Base-by-base conservation (phyloP, 805 yeast genomes). In the Candida boleticola region DNA sequence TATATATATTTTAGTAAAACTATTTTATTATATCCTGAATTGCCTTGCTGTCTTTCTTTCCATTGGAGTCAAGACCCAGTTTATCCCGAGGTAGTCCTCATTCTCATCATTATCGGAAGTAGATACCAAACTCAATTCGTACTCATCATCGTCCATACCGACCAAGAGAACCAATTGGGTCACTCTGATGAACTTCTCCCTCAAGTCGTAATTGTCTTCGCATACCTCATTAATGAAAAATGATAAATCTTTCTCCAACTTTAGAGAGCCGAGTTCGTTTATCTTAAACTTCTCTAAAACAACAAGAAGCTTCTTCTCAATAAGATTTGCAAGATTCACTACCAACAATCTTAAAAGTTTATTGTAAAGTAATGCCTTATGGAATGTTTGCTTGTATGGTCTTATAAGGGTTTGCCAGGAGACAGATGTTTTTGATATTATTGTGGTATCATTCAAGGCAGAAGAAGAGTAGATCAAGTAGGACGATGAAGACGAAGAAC, bases 91-190 rank as follows among this genome's bases (percentile, higher is more conserved):
- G 6, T 41, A 50, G 6, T 62, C 64, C n/a, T 59, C 61, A 6
- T 50, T 55, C 5, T 55, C 63, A 3, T 45, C 56, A 42, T 73
- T 66, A 2, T 64, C 67, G 17, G 64, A 68, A 37, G 48, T 47
- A 33, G 54, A 53, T 32, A 50, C 40, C 27, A 23, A 23, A 45
- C 71, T 66, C 49, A 68, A 63, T 29, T 64, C 71, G 41, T 70
- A 70, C 50, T 70, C 76, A 29, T 70, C 76, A 45, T 85, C 90
- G 51, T 89, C 97, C 64, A 89, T 74, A 3, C 95, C 93, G 31
- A 89, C 69, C 35, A 89, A 70, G 70, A 88, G 76, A 17, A 89
- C 85, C 33, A 93, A 74, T 59, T 92, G 98, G 0, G 96, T 89
- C 4, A 89, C 80, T 44, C 89, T 72, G 5, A 85, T 73, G 56